Percentiles rank a stretch among this genome's conserved stretches.
Evolutionary conservation across 2,329 filamentous ascomycete genomes (phyloP).

Genomic region (Ceratocystis harringtonii): DNA sequence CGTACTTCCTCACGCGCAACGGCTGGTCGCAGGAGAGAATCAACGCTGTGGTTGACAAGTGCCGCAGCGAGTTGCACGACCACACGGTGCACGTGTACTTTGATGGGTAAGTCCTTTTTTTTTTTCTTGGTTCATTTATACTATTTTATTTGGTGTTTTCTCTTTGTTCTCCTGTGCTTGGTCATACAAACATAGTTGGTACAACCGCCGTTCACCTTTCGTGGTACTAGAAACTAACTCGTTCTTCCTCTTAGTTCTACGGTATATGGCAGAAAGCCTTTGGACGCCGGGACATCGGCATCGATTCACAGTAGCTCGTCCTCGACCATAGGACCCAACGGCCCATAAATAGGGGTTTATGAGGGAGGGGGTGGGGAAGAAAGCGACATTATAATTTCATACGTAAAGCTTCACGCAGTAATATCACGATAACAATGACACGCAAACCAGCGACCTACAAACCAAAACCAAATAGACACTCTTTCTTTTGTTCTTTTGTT

Average conservation of each 20-base stretch:
- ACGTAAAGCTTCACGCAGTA: constrained; percentile 1
- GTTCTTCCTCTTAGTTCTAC: not conserved
- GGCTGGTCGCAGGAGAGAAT: constrained; percentile 26
- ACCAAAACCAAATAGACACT: not conserved
- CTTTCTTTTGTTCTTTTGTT: not conserved
- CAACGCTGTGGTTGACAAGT: constrained; percentile 24
- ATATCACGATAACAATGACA: constrained; percentile 10
- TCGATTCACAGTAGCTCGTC: constrained; percentile 4
- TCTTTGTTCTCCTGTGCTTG: not conserved
- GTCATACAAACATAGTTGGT: not conserved
- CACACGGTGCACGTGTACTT: constrained; percentile 27
- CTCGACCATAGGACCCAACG: constrained; percentile 7
- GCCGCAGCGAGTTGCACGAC: constrained; percentile 25
- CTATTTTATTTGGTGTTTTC: no score
- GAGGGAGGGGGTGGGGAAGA: not conserved
- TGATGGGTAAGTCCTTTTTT: constrained; percentile 24
- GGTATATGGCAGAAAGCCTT: constrained; percentile 12
- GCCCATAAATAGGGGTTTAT: not conserved
- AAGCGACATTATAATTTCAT: not conserved
- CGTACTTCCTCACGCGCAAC: constrained; percentile 27
- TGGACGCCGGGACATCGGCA: not conserved
- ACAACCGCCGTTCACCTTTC: not conserved
- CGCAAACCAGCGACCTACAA: not conserved
- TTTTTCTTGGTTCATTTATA: not conserved
- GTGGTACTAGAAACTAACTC: not conserved